Base-by-base conservation (phyloP, 768 basidiomycete species). In the Mrakia hoshinonis region DNA sequence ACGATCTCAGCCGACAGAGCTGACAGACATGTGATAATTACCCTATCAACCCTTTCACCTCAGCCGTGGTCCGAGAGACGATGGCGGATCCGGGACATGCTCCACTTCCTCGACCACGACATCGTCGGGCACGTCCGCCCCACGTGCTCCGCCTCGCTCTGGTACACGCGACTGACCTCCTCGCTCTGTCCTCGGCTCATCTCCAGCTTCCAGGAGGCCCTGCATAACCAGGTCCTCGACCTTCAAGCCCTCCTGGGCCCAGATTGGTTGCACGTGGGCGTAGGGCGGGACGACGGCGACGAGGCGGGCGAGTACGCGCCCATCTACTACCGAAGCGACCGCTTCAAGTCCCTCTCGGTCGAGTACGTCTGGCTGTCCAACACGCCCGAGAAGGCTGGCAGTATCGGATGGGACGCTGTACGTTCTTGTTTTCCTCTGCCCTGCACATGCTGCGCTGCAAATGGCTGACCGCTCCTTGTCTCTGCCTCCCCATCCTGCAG, bases 241-340 rank as follows among this genome's bases (percentile, higher is more conserved):
- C 76, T 88, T 6, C 79, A 81, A 9, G 80, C 82, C 55, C 80
- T 88, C 4, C 81, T 88, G 18, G 87, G 87, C 0, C 70, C 78
- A 4, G 81, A 81, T 4, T 88, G 84, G 83, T 81, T 78, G 20
- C 85, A 84, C 83, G 82, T 86, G 26, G 87, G 86, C 1, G 85
- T 87, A 0, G 87, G 86, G 0, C 80, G 87, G n/a, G 83, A 86
- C 67, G 85, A 88, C 74, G 87, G 87, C 3, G 77, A 77, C 10
- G 70, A 79, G 20, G 82, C 80, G 0, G 87, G 87, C 39, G 87
- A 88, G 76, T 87, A 85, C 76, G 82, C 82, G 74, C 85, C 87
- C 0, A 84, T 87, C 71, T 87, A 87, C 76, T 88, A 82, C 79
- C 22, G 22, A 9, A n/a, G 24, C 2, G 36, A 63, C 4, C 31